phyloP scores from a whole-genome alignment of 73 alveolate species.

The Symbiodinium natans region DNA sequence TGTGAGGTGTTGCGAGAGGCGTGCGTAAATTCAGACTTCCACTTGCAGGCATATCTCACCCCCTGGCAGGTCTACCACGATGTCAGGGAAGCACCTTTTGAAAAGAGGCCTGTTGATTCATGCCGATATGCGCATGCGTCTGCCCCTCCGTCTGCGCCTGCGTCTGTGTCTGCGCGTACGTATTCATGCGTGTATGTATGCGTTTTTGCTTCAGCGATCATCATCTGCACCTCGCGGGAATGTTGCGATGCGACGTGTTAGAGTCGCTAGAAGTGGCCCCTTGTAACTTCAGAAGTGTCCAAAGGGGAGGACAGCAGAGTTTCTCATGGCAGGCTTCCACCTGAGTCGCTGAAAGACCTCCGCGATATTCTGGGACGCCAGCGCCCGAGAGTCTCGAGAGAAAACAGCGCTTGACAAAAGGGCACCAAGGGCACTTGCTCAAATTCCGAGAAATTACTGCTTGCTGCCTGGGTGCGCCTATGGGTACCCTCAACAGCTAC shows the following conservation, averaged over 20 bases:
- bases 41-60: no score
- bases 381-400: background rate
- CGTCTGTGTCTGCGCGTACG: background rate
- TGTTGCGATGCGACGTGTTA: background rate
- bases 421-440: no score
- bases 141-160: background rate
- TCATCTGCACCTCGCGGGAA: background rate
- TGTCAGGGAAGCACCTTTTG: constrained; percentile 81
- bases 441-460: no score
- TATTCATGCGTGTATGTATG: background rate
- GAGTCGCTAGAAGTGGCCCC: no score
- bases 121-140: background rate
- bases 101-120: constrained; percentile 20
- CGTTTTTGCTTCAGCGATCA: background rate
- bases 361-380: constrained; percentile 41
- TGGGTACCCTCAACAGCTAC: no score
- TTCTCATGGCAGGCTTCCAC: constrained; percentile 77
- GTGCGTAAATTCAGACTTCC: no score
- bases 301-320: no score
- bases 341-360: constrained; percentile 66
- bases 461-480: no score
- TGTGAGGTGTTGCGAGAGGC: no score
- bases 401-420: no score
- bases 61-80: constrained; percentile 81
- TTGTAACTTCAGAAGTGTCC: no score